Evolutionary conservation across 139 green algal genomes (phyloP).

Genomic region (Yamagishiella unicocca): DNA sequence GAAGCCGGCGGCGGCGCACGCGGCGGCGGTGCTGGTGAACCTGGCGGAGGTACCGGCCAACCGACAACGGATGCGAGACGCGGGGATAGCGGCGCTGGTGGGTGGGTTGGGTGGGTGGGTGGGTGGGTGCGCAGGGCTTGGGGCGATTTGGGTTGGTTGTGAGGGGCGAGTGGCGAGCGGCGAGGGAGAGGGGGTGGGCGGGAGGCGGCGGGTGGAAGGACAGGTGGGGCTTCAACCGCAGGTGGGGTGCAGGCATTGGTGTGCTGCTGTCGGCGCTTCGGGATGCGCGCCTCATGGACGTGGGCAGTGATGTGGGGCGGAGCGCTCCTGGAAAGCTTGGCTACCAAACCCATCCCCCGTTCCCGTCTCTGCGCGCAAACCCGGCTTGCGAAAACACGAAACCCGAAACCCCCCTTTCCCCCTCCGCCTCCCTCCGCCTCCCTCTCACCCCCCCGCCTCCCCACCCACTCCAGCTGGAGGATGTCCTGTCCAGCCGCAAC

Average conservation of each 20-base stretch:
- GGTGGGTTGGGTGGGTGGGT: neutral
- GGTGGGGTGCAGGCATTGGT: too few relatives aligned
- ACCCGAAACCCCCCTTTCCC: too few relatives aligned
- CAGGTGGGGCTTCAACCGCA: too few relatives aligned
- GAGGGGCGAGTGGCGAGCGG: too few relatives aligned
- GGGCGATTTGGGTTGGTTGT: too few relatives aligned
- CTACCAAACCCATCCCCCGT: neutral
- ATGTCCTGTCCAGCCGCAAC: constrained; percentile 34
- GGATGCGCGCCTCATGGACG: too few relatives aligned
- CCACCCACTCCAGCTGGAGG: neutral
- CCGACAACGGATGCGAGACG: constrained; percentile 38
- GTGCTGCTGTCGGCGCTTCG: too few relatives aligned
- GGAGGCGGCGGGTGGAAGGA: too few relatives aligned
- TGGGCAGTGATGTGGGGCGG: too few relatives aligned
- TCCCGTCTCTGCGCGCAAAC: neutral
- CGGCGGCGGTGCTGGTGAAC: constrained; percentile 37
- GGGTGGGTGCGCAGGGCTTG: too few relatives aligned
- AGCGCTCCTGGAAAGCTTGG: neutral
- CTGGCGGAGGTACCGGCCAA: constrained; percentile 39
- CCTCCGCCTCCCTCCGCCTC: neutral
- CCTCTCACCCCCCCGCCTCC: neutral
- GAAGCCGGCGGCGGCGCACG: constrained; percentile 39
- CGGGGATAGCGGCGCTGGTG: constrained; percentile 15
- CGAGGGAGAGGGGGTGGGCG: too few relatives aligned
- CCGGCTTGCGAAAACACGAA: too few relatives aligned